Percentiles rank a stretch among this genome's conserved stretches.
Evolutionary conservation across 305 asterid genomes (phyloP).

Genomic region (Rubia balearica): DNA sequence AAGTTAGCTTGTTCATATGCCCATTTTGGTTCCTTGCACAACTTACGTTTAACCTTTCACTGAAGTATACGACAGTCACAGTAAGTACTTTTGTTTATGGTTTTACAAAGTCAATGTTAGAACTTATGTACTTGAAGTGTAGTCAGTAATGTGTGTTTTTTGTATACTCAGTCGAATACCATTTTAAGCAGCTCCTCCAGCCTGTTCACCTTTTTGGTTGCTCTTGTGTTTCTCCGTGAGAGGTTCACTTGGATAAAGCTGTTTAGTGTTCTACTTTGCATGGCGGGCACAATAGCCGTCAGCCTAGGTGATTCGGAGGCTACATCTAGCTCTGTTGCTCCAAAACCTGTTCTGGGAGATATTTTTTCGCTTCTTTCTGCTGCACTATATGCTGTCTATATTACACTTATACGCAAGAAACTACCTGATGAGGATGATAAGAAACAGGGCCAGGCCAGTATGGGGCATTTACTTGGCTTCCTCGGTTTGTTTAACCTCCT

Average conservation of each 20-base stretch:
- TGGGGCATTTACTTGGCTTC: slow-evolving; percentile 93
- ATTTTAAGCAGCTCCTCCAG: slow-evolving; percentile 90
- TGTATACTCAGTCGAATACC: slow-evolving; percentile 73
- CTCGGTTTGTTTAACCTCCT: slow-evolving; percentile 77
- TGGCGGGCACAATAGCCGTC: slow-evolving; percentile 78
- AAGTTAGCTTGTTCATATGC: slow-evolving; percentile 77
- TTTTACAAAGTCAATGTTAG: background rate
- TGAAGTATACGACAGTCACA: slow-evolving; percentile 88
- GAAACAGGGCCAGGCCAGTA: slow-evolving; percentile 54
- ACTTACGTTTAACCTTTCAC: slow-evolving; percentile 82
- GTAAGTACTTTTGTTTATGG: slow-evolving; percentile 34
- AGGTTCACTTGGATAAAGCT: slow-evolving; percentile 81
- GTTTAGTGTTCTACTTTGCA: slow-evolving; percentile 82
- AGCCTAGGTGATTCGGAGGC: slow-evolving; percentile 72
- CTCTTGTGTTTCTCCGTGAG: slow-evolving; percentile 81
- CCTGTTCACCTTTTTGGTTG: slow-evolving; percentile 79
- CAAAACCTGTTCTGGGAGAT: slow-evolving; percentile 74
- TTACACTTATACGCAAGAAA: slow-evolving; percentile 71
- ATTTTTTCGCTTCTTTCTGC: slow-evolving; percentile 61
- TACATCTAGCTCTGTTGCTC: slow-evolving; percentile 40
- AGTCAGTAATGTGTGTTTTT: slow-evolving; percentile 13
- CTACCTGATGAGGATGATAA: slow-evolving; percentile 77
- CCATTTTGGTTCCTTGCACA: slow-evolving; percentile 95
- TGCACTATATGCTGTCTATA: slow-evolving; percentile 70
- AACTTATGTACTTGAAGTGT: slow-evolving; percentile 3